These are phyloP conservation scores for Pezicula rhizophila DNA, from an alignment of 2,329 filamentous ascomycete genomes.

Conservation along the genomic window DNA sequence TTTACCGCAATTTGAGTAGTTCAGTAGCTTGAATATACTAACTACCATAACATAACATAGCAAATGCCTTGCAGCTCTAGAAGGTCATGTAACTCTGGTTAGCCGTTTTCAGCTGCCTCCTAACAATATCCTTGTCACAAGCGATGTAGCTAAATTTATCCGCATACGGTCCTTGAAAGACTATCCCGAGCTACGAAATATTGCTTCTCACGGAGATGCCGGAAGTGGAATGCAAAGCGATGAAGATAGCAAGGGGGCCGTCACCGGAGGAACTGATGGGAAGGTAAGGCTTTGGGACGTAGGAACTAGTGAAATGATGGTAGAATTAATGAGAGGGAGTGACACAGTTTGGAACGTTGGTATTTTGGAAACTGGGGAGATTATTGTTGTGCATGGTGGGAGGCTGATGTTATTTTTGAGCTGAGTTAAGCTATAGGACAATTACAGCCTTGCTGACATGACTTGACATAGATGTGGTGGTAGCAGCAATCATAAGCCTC, in stretches of 20 bases:
- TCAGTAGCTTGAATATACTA: not conserved
- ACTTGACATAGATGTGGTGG: too few relatives aligned
- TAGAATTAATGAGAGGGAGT: not conserved
- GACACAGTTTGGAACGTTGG: not conserved
- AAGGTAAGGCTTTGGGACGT: slow-evolving; percentile 94
- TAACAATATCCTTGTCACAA: slow-evolving; percentile 78
- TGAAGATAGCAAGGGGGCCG: slow-evolving; percentile 60
- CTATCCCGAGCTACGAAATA: slow-evolving; percentile 94
- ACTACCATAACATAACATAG: too few relatives aligned
- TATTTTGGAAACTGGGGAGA: not conserved
- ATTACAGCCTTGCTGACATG: too few relatives aligned
- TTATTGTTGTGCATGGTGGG: not conserved
- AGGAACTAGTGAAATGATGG: slow-evolving; percentile 60
- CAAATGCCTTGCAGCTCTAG: not conserved
- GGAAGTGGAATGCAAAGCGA: too few relatives aligned
- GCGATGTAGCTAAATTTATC: slow-evolving; percentile 93
- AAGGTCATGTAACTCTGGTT: slow-evolving; percentile 2
- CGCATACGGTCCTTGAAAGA: slow-evolving; percentile 71
- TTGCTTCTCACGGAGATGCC: slow-evolving; percentile 70
- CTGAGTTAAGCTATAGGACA: too few relatives aligned
- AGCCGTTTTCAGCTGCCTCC: not conserved
- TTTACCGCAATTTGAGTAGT: not conserved
- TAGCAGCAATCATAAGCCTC: too few relatives aligned
- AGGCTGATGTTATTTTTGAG: too few relatives aligned
- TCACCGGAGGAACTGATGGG: slow-evolving; percentile 88